phyloP scores from a whole-genome alignment of 805 yeast species.

The Phaffomyces antillensis region DNA sequence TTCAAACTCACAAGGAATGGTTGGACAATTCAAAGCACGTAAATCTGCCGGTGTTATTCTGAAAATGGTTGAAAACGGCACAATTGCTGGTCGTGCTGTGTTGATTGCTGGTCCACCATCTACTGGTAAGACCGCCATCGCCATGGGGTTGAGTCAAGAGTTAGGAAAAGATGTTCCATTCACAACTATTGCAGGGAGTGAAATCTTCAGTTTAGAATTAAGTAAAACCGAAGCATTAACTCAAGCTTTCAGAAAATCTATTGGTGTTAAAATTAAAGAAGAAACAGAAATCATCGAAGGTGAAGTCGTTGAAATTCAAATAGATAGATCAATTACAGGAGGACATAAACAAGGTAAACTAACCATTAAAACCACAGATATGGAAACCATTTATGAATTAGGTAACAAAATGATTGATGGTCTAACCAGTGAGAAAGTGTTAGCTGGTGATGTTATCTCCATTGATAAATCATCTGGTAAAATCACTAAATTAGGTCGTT shows the following conservation, averaged over 20 bases:
- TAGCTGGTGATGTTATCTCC: constrained; percentile 95
- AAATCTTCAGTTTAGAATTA: constrained; percentile 83
- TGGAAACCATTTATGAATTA: constrained; percentile 96
- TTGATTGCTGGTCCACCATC: constrained; percentile 97
- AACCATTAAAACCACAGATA: constrained; percentile 94
- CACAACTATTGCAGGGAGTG: constrained; percentile 92
- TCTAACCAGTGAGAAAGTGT: constrained; percentile 85
- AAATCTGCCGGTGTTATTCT: constrained; percentile 92
- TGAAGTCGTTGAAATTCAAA: constrained; percentile 95
- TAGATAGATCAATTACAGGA: constrained; percentile 89
- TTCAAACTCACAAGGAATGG: constrained; percentile 84
- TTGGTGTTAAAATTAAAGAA: constrained; percentile 92
- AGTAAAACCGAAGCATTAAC: constrained; percentile 94
- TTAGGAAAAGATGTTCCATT: constrained; percentile 76
- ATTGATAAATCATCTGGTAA: constrained; percentile 95
- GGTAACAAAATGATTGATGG: constrained; percentile 94
- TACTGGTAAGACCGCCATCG: constrained; percentile 97
- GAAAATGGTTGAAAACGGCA: constrained; percentile 88
- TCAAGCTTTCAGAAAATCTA: constrained; percentile 92
- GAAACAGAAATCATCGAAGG: constrained; percentile 98
- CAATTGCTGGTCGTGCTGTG: constrained; percentile 95
- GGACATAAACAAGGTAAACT: constrained; percentile 98
- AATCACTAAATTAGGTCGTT: constrained; percentile 89
- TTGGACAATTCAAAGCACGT: constrained; percentile 92
- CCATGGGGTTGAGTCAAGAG: constrained; percentile 82